Base-by-base conservation (phyloP, 2,329 filamentous ascomycete genomes). In the Orbilia quercus region DNA sequence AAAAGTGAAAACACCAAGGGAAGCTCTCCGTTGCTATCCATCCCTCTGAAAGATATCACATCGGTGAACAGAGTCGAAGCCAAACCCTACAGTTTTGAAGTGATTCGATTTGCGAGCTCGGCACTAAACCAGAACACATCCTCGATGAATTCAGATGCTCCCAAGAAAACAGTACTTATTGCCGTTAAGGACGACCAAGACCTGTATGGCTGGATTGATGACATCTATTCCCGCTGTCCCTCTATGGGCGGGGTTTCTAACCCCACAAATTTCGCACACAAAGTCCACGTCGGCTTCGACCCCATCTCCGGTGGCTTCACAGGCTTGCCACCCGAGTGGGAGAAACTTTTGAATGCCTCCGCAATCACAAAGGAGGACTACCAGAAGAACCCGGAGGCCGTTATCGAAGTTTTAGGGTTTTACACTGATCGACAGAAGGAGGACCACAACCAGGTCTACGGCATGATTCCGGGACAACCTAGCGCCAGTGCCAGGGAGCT, bases 361-460 rank as follows among this genome's bases (percentile, higher is more conserved):
- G 95, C 95, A 69, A 95, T 99, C 79, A 98, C 95, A 71, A 96
- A 97, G 82, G 95, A 99, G 79, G 95, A 99, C 80, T 98, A 98
- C 82, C 92, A 96, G 82, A 93, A 95, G 79, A 97, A 99, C 79
- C 95, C 95, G 3, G 90, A 94, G 83, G 92, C 88, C 70, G 87
- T 84, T 23, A 84, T 88, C 55, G 88, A 90, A 79, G 88, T 89
- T 11, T 81, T 90, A 22, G 86, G 89, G 75, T 90, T 90, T 78
- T 90, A 90, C 80, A 88, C 86, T 1, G 87, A 89, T 79, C 88
- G 89, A 51, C 88, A 87, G 81, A 85, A 87, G 58, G 84, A 87
- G 63, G 85, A 89, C 62, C 85, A 89, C 73, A 86, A 87, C 3
- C 84, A 86, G 76, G 84, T 84, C 75, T 89, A 87, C 76, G 80